Conservation (phyloP, 345 rosid species). For the Lumnitzera littorea region DNA sequence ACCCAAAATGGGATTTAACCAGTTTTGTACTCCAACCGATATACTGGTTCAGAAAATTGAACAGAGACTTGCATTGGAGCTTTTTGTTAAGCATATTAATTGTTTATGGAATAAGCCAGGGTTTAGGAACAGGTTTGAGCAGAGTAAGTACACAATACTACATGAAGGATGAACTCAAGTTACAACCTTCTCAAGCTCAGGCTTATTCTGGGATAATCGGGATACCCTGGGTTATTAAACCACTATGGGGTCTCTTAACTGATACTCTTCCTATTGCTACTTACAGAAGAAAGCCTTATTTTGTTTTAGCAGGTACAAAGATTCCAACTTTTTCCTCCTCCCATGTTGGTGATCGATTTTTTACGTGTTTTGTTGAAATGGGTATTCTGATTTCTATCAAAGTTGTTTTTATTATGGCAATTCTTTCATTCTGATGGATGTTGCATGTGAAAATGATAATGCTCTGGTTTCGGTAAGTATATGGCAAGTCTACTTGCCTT, state of each 20-base stretch:
- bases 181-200: conserved; percentile 68
- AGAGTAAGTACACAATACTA: conserved; percentile 58
- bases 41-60: conserved; percentile 45
- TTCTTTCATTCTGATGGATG: no score
- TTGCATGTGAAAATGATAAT: no score
- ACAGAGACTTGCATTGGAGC: conserved; percentile 57
- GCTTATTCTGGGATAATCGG: conserved; percentile 39
- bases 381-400: not conserved
- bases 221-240: conserved; percentile 66
- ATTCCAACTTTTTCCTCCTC: not conserved
- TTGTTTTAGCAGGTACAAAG: conserved; percentile 46
- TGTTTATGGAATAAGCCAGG: conserved; percentile 62
- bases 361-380: not conserved
- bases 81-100: conserved; percentile 55
- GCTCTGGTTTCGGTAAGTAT: no score
- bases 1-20: no score
- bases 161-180: conserved; percentile 62
- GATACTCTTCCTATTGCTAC: conserved; percentile 54
- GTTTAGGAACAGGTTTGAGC: conserved; percentile 43
- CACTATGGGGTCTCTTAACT: conserved; percentile 66
- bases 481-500: no score
- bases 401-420: no score
- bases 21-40: conserved; percentile 15
- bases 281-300: conserved; percentile 56
- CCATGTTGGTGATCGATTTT: not conserved